phyloP scores from a whole-genome alignment of 176 grass and related monocot species.

The Aegilops sharonensis region DNA sequence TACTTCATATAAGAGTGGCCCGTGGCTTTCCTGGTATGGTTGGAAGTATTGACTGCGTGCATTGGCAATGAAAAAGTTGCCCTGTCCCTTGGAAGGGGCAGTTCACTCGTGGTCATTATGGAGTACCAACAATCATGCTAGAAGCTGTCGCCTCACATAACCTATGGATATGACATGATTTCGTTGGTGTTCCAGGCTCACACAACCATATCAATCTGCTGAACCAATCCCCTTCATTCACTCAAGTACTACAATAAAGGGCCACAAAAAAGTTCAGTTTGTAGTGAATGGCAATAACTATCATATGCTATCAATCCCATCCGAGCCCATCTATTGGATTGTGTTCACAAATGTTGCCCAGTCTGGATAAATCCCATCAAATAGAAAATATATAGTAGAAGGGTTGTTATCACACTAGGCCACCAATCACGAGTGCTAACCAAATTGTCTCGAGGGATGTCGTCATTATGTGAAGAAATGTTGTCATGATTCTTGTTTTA shows the following conservation, averaged over 20 bases:
- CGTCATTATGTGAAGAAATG: too few relatives aligned
- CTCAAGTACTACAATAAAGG: background rate
- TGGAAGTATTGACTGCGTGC: background rate
- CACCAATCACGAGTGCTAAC: too few relatives aligned
- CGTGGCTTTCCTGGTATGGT: background rate
- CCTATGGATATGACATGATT: background rate
- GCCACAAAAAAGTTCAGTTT: background rate
- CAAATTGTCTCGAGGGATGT: too few relatives aligned
- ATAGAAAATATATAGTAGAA: too few relatives aligned
- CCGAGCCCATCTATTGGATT: too few relatives aligned
- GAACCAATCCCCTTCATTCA: background rate
- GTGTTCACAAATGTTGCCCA: too few relatives aligned
- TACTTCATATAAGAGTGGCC: background rate
- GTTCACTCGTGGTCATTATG: background rate
- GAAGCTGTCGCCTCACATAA: background rate
- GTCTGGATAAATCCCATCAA: too few relatives aligned
- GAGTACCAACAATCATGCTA: background rate
- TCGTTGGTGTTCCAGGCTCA: background rate
- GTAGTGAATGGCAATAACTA: background rate
- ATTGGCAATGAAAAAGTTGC: background rate
- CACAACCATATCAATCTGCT: background rate
- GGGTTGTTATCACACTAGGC: too few relatives aligned
- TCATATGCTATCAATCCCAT: too few relatives aligned
- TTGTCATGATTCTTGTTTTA: too few relatives aligned
- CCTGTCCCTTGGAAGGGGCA: background rate